phyloP scores from a whole-genome alignment of 495 filamentous ascomycete species.

The Aspergillus hancockii region DNA sequence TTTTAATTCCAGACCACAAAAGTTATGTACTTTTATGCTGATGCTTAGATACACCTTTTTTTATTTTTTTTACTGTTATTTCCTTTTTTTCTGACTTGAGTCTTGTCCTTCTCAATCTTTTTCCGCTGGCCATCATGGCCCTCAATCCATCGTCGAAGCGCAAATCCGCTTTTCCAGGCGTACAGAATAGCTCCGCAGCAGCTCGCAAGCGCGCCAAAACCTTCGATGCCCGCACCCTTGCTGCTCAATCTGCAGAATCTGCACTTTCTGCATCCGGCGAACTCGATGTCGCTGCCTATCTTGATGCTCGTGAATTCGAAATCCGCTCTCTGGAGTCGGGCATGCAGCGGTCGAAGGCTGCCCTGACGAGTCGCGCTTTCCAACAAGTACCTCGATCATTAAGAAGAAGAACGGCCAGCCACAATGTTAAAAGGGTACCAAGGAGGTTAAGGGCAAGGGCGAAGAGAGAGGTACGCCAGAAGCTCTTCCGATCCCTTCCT shows the following conservation, averaged over 20 bases:
- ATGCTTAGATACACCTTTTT: neutral
- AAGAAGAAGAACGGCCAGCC: conserved; percentile 85
- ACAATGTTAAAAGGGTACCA: conserved; percentile 92
- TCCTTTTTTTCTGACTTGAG: neutral
- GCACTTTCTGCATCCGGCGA: conserved; percentile 73
- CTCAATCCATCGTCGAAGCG: conserved; percentile 36
- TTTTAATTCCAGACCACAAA: conserved; percentile 8
- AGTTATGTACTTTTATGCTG: neutral
- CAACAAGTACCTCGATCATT: conserved; percentile 84
- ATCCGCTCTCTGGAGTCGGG: conserved; percentile 80
- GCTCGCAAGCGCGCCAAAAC: conserved; percentile 66
- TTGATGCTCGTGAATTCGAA: conserved; percentile 81
- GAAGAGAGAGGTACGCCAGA: conserved; percentile 60
- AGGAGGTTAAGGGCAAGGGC: conserved; percentile 70
- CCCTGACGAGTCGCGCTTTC: conserved; percentile 73
- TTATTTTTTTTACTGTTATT: neutral
- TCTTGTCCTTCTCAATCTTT: neutral
- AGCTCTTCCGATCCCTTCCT: neutral
- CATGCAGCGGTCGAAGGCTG: conserved; percentile 70
- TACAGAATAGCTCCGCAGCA: conserved; percentile 26
- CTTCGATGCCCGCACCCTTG: conserved; percentile 67
- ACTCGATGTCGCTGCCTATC: conserved; percentile 78
- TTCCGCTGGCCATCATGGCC: conserved; percentile 35
- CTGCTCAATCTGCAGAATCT: conserved; percentile 68
- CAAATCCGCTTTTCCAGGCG: conserved; percentile 25